These are phyloP conservation scores for Funneliformis geosporum DNA, from an alignment of 192 early-diverging fungal genomes.

Conservation along the genomic window DNA sequence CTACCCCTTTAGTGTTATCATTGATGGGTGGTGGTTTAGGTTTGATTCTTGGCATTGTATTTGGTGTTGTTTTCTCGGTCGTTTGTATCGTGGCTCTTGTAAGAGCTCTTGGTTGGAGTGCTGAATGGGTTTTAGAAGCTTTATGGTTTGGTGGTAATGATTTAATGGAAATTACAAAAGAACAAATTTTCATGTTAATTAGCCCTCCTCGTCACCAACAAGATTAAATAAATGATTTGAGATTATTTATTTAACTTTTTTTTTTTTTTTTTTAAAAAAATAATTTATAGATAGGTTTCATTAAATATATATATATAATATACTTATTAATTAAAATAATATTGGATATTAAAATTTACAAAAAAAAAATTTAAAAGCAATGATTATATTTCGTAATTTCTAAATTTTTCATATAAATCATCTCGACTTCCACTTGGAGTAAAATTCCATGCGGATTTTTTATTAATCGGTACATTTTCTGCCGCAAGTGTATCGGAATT, in stretches of 20 bases:
- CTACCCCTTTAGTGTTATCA: constrained; percentile 16
- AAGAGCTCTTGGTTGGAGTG: constrained; percentile 2
- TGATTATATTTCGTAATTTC: constrained; percentile 28
- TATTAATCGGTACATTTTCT: neutral
- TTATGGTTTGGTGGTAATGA: constrained; percentile 27
- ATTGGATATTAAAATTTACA: no score
- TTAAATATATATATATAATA: neutral
- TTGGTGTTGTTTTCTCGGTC: constrained; percentile 8
- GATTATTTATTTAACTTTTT: neutral
- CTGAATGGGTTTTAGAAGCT: constrained; percentile 34
- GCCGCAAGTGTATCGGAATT: neutral
- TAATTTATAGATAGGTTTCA: neutral
- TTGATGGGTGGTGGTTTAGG: constrained; percentile 1
- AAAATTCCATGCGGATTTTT: neutral
- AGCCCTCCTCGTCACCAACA: neutral
- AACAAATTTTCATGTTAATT: neutral
- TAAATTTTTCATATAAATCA: constrained; percentile 29
- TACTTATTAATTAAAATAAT: neutral
- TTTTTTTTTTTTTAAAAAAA: neutral
- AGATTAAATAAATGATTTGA: neutral
- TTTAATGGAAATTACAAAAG: constrained; percentile 22
- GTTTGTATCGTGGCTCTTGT: constrained; percentile 27
- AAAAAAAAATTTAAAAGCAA: no score
- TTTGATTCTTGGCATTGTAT: constrained; percentile 21
- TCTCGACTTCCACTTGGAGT: neutral